A percentile compares a stretch with the other conserved stretches of the same genome.
Evolutionary conservation across 2,329 filamentous ascomycete species (phyloP).

Genomic region (Penicillium fuscoglaucum): DNA sequence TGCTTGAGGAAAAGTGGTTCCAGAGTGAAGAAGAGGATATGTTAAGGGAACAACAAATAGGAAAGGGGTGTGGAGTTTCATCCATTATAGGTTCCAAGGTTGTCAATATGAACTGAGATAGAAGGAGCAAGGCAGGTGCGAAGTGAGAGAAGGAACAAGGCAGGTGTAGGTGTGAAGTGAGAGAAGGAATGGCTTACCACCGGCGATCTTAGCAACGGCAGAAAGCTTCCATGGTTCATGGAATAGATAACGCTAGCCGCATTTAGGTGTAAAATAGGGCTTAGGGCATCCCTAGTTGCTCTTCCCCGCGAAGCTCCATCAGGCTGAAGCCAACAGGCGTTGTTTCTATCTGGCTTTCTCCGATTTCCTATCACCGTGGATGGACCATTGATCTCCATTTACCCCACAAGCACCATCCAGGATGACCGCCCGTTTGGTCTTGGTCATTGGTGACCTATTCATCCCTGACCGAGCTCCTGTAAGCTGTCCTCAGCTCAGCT

Average conservation of each 20-base stretch:
- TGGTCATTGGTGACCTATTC: constrained; percentile 90
- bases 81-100: no score
- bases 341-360: constrained; percentile 4
- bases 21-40: no score
- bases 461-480: constrained; percentile 88
- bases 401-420: constrained; percentile 22
- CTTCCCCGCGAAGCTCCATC: constrained; percentile 23
- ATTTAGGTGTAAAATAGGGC: constrained; percentile 12
- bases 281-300: constrained; percentile 18
- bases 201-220: no score
- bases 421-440: constrained; percentile 82
- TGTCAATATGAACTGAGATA: no score
- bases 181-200: no score
- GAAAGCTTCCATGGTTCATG: neutral
- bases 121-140: no score
- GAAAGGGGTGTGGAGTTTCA: no score
- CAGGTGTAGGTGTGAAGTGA: no score
- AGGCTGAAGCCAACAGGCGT: constrained; percentile 11
- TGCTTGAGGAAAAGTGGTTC: no score
- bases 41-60: no score
- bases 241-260: constrained; percentile 7
- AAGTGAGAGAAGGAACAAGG: no score
- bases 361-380: constrained; percentile 19
- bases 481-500: constrained; percentile 29
- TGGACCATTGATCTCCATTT: constrained; percentile 30